Base-by-base conservation (phyloP, 164 flowering plant genomes). In the Buxus sempervirens region DNA sequence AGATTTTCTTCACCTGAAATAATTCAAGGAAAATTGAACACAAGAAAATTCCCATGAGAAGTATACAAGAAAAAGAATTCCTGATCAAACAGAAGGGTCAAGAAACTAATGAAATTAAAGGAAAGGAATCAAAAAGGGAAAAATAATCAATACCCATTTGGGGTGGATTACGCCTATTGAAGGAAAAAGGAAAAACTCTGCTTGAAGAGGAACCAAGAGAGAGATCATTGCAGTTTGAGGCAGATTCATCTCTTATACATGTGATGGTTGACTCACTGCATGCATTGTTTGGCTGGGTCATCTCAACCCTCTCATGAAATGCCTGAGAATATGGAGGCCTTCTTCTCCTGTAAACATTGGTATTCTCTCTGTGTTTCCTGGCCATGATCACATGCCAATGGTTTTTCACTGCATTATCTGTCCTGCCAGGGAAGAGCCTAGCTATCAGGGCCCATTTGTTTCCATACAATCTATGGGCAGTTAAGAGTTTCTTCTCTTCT, bases 301-400 rank as follows among this genome's bases (percentile, higher is more conserved):
- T 54, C 4, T n/a, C 58, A n/a, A 21, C 6, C 23, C 58, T 54
- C 58, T n/a, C 6, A 54, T 54, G 23, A 9, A 7, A 9, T 20
- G 24, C 58, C 58, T 20, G 22, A 54, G 58, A 54, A 4, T 23
- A 54, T 0, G 58, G 21, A n/a, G 58, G 58, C 12, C 21, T 54
- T 24, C 22, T 54, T 7, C 58, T 54, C 24, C 58, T 54, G 58
- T 54, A 54, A 54, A 54, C 58, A 54, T 12, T n/a, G 24, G 25
- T n/a, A n/a, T n/a, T 1, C 58, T 54, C 23, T 54, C 58, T 54
- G 24, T 54, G 58, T 54, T 54, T 54, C 58, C 58, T 54, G 21
- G 58, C 58, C 58, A 54, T 54, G 58, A 54, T 54, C 23, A 54
- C 58, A 54, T 54, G 58, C 58, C 58, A 54, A 54, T 54, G 58